Evolutionary conservation across 495 filamentous ascomycete species (phyloP).

Genomic region (Saxophila tyrrhenica): DNA sequence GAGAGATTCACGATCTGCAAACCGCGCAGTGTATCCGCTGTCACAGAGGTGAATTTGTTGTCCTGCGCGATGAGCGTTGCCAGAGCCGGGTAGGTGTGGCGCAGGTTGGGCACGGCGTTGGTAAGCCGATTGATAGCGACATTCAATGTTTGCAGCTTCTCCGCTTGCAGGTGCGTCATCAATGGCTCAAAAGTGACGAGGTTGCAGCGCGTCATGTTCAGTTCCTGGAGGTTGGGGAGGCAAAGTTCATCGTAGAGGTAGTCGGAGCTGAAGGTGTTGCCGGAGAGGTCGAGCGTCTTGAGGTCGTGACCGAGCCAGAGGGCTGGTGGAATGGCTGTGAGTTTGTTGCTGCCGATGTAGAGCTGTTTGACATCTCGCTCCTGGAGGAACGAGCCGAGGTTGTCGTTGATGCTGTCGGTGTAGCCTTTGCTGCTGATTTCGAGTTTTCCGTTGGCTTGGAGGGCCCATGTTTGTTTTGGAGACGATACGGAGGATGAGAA

Average conservation of each 20-base stretch:
- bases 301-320: slow-evolving; percentile 56
- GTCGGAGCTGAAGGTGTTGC: slow-evolving; percentile 59
- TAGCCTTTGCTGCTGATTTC: slow-evolving; percentile 39
- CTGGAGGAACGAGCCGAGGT: slow-evolving; percentile 36
- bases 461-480: slow-evolving; percentile 15
- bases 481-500: background rate
- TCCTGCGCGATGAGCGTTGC: slow-evolving; percentile 58
- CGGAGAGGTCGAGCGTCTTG: slow-evolving; percentile 63
- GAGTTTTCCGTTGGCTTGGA: slow-evolving; percentile 22
- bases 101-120: slow-evolving; percentile 46
- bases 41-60: slow-evolving; percentile 56
- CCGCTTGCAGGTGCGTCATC: slow-evolving; percentile 51
- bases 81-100: slow-evolving; percentile 52
- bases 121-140: slow-evolving; percentile 68
- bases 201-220: slow-evolving; percentile 60
- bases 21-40: slow-evolving; percentile 62
- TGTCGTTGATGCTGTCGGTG: slow-evolving; percentile 32
- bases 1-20: slow-evolving; percentile 64
- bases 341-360: slow-evolving; percentile 63
- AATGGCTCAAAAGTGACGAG: slow-evolving; percentile 56
- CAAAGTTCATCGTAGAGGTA: slow-evolving; percentile 48
- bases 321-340: slow-evolving; percentile 52
- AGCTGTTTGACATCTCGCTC: slow-evolving; percentile 43
- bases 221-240: slow-evolving; percentile 60
- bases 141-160: slow-evolving; percentile 62